Conservation (phyloP, 257 asterid species). For the Plantago elongata region DNA sequence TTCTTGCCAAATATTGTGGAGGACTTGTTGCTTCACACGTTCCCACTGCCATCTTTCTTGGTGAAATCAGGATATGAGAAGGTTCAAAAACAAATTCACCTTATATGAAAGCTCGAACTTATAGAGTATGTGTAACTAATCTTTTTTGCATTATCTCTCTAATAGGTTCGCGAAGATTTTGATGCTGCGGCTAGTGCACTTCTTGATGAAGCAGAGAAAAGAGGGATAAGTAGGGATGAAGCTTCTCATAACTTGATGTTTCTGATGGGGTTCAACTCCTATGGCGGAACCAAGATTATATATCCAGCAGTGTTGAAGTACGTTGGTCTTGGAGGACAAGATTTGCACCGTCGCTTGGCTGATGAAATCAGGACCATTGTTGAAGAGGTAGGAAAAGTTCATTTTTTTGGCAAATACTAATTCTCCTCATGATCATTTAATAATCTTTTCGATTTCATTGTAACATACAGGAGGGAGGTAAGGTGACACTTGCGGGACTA, state of each 20-base stretch:
- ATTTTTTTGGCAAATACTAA: too few relatives aligned
- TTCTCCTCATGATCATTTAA: too few relatives aligned
- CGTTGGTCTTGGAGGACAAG: constrained; percentile 26
- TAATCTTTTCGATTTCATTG: too few relatives aligned
- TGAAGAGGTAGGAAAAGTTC: constrained; percentile 18
- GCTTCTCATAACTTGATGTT: constrained; percentile 34
- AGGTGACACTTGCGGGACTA: constrained; percentile 19
- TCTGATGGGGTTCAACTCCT: constrained; percentile 29
- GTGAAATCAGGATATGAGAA: constrained; percentile 28
- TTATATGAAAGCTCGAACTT: too few relatives aligned
- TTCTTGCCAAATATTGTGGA: constrained; percentile 29
- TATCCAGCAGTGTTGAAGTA: constrained; percentile 30
- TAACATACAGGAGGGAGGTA: constrained; percentile 26
- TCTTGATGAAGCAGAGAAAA: constrained; percentile 35
- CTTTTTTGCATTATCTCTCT: too few relatives aligned
- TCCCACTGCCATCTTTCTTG: constrained; percentile 19
- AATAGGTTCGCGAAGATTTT: constrained; percentile 9
- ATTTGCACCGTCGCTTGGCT: constrained; percentile 21
- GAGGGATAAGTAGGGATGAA: constrained; percentile 26
- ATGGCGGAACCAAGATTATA: constrained; percentile 31
- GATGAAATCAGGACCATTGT: constrained; percentile 21
- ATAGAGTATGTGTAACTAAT: too few relatives aligned
- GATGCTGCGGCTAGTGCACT: constrained; percentile 9
- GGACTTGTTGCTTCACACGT: constrained; percentile 33
- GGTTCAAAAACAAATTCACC: constrained; percentile 1